Percentiles rank a stretch among this genome's conserved stretches.
Evolutionary conservation across 805 yeast genomes (phyloP).

Genomic region (Scheffersomyces ergatensis): DNA sequence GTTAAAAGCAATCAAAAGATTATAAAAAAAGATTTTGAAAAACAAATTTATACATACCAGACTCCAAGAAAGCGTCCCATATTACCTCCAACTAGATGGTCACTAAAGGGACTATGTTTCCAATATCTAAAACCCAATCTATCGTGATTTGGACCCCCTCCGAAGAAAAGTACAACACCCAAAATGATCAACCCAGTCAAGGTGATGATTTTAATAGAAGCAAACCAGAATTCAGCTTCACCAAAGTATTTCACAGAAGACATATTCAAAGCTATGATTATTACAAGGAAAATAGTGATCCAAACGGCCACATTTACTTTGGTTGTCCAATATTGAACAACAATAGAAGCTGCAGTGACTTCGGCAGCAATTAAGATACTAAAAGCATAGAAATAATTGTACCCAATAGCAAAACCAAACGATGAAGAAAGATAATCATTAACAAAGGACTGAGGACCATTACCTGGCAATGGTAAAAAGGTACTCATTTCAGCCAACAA

Average conservation of each 20-base stretch:
- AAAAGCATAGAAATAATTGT: slow-evolving; percentile 33
- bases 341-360: slow-evolving; percentile 33
- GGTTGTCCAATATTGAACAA: slow-evolving; percentile 33
- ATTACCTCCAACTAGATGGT: slow-evolving; percentile 47
- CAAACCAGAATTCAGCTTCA: slow-evolving; percentile 36
- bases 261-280: slow-evolving; percentile 24
- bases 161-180: slow-evolving; percentile 35
- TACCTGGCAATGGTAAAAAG: slow-evolving; percentile 33
- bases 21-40: too few relatives aligned
- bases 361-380: slow-evolving; percentile 34
- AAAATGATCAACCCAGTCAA: slow-evolving; percentile 30
- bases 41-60: too few relatives aligned
- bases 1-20: too few relatives aligned
- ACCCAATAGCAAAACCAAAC: slow-evolving; percentile 32
- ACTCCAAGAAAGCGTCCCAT: slow-evolving; percentile 65
- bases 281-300: slow-evolving; percentile 31
- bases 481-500: slow-evolving; percentile 32
- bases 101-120: slow-evolving; percentile 36
- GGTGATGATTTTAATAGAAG: slow-evolving; percentile 28
- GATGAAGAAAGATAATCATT: slow-evolving; percentile 25
- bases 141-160: slow-evolving; percentile 37
- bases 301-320: slow-evolving; percentile 34
- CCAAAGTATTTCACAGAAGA: slow-evolving; percentile 31
- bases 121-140: slow-evolving; percentile 47
- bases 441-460: slow-evolving; percentile 29